Conservation (phyloP, 1,284 basidiomycete genomes). For the Coniferiporia weirii region DNA sequence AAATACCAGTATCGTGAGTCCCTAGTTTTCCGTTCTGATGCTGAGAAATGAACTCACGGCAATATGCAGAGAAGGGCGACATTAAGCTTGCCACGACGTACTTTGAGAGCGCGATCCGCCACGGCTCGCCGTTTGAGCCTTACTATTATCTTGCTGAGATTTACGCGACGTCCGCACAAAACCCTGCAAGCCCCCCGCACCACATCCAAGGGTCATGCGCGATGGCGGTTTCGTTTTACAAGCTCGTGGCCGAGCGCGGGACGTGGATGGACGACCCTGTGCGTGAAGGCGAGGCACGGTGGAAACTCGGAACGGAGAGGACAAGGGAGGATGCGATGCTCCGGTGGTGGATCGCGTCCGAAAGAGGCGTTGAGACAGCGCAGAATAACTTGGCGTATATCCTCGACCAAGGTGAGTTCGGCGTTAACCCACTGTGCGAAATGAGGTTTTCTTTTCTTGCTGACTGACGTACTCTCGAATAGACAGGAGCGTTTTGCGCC, state of each 20-base stretch:
- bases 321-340: constrained; percentile 73
- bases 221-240: constrained; percentile 85
- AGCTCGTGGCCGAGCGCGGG: constrained; percentile 83
- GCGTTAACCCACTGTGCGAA: no score
- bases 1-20: constrained; percentile 75
- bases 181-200: constrained; percentile 36
- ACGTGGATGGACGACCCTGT: constrained; percentile 85
- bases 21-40: constrained; percentile 6
- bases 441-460: not conserved
- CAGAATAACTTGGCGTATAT: constrained; percentile 96
- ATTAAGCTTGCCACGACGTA: constrained; percentile 57
- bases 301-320: constrained; percentile 66
- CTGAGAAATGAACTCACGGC: not conserved
- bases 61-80: constrained; percentile 56
- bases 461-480: not conserved
- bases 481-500: constrained; percentile 73
- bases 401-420: constrained; percentile 81
- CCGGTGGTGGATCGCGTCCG: constrained; percentile 94
- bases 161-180: constrained; percentile 56
- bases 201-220: constrained; percentile 69
- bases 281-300: constrained; percentile 75
- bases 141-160: constrained; percentile 88
- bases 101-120: constrained; percentile 78
- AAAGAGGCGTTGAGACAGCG: constrained; percentile 87
- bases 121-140: constrained; percentile 87